Evolutionary conservation across 2,329 filamentous ascomycete genomes (phyloP).

Genomic region (Lasiodiplodia citricola): DNA sequence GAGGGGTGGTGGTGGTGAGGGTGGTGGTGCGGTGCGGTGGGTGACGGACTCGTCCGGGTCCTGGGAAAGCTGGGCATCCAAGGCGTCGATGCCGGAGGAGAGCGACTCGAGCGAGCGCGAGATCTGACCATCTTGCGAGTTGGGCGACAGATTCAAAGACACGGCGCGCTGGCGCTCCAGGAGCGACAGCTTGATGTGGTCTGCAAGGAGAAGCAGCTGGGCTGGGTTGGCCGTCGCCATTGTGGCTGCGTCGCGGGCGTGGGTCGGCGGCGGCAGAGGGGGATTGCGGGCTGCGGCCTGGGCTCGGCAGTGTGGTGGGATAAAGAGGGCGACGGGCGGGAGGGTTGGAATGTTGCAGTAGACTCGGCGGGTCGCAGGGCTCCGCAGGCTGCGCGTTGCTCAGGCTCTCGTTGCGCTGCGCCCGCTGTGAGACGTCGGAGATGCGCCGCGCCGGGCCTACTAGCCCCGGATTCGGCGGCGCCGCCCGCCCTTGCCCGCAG

Average conservation of each 20-base stretch:
- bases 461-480: background rate
- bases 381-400: background rate
- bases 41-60: conserved; percentile 57
- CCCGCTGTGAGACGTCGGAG: background rate
- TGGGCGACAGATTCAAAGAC: conserved; percentile 76
- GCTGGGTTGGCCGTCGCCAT: conserved; percentile 58
- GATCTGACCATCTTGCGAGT: conserved; percentile 86
- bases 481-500: background rate
- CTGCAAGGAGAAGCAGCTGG: conserved; percentile 89
- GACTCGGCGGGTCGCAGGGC: conserved; percentile 6
- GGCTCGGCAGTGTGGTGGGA: background rate
- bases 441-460: background rate
- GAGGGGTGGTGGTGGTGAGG: background rate
- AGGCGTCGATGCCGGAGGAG: conserved; percentile 74
- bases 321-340: conserved; percentile 1
- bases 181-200: conserved; percentile 95
- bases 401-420: background rate
- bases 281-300: background rate
- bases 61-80: conserved; percentile 69
- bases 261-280: background rate
- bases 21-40: background rate
- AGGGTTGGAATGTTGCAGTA: conserved; percentile 3
- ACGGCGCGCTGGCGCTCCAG: conserved; percentile 89
- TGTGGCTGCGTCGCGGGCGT: conserved; percentile 15
- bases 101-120: conserved; percentile 87